Percentiles rank a stretch among this genome's conserved stretches.
Conservation (phyloP, 176 grass and related monocot genomes). For the Phoenix dactylifera region DNA sequence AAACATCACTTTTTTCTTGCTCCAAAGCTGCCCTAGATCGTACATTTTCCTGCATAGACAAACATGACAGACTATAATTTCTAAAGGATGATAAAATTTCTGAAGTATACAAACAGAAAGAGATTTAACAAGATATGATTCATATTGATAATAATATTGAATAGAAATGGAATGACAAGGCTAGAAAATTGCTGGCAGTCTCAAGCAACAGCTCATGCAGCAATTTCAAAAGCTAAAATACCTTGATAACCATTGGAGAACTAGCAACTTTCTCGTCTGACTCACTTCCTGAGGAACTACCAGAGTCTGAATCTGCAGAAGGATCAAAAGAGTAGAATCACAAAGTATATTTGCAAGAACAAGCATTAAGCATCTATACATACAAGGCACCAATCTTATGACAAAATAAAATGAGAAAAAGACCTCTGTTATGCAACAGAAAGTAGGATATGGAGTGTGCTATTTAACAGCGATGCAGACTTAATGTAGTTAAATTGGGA, state of each 20-base stretch:
- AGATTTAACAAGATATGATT: too few species aligned
- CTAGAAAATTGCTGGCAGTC: too few species aligned
- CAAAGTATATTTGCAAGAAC: background rate
- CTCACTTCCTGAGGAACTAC: conserved; percentile 80
- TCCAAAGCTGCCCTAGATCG: conserved; percentile 31
- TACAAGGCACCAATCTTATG: too few species aligned
- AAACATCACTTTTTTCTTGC: conserved; percentile 55
- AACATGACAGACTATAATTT: background rate
- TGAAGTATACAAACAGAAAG: too few species aligned
- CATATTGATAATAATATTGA: too few species aligned
- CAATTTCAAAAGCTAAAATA: conserved; percentile 20
- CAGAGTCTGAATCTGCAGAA: conserved; percentile 74
- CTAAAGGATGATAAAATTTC: too few species aligned
- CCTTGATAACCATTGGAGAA: conserved; percentile 40
- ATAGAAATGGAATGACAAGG: too few species aligned
- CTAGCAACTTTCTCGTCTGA: conserved; percentile 45
- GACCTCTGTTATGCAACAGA: too few species aligned
- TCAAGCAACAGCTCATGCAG: conserved; percentile 1
- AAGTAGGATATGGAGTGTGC: too few species aligned
- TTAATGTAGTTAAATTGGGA: too few species aligned
- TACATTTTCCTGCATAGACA: conserved; percentile 45
- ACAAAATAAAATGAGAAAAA: too few species aligned
- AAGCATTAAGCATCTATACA: background rate
- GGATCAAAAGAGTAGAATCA: conserved; percentile 2
- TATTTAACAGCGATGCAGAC: too few species aligned